Conservation (phyloP, 169 alveolate species). For the Plasmodium cynomolgi region DNA sequence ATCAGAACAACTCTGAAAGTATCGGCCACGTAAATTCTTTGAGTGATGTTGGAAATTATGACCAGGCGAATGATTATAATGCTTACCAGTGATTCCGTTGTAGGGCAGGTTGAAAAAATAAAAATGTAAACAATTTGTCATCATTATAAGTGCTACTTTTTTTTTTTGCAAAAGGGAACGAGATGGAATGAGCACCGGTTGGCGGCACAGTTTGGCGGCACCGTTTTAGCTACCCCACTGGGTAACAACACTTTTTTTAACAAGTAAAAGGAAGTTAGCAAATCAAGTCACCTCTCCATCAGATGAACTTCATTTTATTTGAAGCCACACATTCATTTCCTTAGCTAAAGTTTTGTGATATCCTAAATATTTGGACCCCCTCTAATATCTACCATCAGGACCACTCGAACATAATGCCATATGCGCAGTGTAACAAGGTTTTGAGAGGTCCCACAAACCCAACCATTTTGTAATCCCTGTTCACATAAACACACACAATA, state of each 20-base stretch:
- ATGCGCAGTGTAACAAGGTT: background rate
- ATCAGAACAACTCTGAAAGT: background rate
- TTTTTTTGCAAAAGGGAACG: background rate
- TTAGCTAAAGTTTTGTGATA: background rate
- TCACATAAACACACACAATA: background rate
- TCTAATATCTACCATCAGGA: background rate
- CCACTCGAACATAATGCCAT: background rate
- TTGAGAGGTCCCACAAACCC: background rate
- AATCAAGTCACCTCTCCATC: background rate
- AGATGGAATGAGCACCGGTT: background rate
- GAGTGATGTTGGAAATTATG: background rate
- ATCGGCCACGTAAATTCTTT: background rate
- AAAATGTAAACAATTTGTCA: background rate
- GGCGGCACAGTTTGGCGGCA: background rate
- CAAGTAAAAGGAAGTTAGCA: background rate
- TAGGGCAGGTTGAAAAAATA: background rate
- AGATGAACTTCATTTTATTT: background rate
- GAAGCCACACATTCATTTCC: background rate
- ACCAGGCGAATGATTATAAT: background rate
- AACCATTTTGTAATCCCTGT: background rate
- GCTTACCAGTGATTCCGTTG: background rate
- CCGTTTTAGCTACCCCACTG: background rate
- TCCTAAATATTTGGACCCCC: background rate
- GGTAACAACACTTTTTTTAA: background rate
- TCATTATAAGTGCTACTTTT: background rate